A percentile compares a stretch with the other conserved stretches of the same genome.
These are phyloP conservation scores for Setomelanomma holmii DNA, from an alignment of 2,329 filamentous ascomycete species.

Conservation along the genomic window DNA sequence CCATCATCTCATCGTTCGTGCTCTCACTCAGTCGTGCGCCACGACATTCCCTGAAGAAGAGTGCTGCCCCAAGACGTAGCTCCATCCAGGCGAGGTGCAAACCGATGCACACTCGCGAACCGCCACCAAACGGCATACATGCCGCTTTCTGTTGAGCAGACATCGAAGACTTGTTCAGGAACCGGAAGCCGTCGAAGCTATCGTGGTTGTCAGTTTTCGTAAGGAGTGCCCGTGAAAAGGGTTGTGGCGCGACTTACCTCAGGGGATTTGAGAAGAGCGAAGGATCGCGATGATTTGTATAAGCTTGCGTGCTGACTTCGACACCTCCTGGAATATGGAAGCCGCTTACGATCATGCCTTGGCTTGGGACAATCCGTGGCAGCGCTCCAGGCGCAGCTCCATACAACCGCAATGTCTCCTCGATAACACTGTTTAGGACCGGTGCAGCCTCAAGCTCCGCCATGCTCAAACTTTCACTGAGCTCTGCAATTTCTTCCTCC, in stretches of 20 bases:
- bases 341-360: slow-evolving; percentile 44
- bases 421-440: slow-evolving; percentile 45
- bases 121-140: slow-evolving; percentile 72
- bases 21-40: slow-evolving; percentile 29
- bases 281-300: slow-evolving; percentile 47
- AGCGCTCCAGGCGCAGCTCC: slow-evolving; percentile 45
- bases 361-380: slow-evolving; percentile 44
- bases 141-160: slow-evolving; percentile 53
- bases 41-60: slow-evolving; percentile 58
- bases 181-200: slow-evolving; percentile 44
- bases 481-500: slow-evolving; percentile 27
- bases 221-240: background rate
- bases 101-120: slow-evolving; percentile 71
- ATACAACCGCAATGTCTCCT: slow-evolving; percentile 50
- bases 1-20: slow-evolving; percentile 47
- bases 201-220: background rate
- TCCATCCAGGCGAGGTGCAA: slow-evolving; percentile 69
- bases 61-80: slow-evolving; percentile 57
- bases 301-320: slow-evolving; percentile 49
- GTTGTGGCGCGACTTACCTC: slow-evolving; percentile 18
- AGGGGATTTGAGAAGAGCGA: slow-evolving; percentile 28
- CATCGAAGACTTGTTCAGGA: slow-evolving; percentile 24
- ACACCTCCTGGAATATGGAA: slow-evolving; percentile 45
- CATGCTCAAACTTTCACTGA: slow-evolving; percentile 23
- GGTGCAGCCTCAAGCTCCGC: slow-evolving; percentile 39